phyloP scores from a whole-genome alignment of 805 yeast genomes.

The Diddensiella caesifluorescens region DNA sequence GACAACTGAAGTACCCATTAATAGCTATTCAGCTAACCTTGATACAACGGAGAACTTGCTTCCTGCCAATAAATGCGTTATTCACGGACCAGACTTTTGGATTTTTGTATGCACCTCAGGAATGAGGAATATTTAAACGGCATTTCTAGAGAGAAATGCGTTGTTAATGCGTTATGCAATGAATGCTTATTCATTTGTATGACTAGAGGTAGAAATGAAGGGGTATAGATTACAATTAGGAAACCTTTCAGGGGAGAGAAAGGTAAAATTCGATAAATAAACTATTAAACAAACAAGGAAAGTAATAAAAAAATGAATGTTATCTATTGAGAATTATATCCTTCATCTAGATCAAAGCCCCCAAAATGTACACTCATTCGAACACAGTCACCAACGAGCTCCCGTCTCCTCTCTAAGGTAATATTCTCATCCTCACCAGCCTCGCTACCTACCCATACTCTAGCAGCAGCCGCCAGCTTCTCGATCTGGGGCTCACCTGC shows the following conservation, averaged over 20 bases:
- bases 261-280: background rate
- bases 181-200: no score
- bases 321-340: conserved; percentile 16
- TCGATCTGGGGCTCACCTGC: conserved; percentile 21
- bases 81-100: no score
- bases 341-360: conserved; percentile 30
- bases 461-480: conserved; percentile 22
- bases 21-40: no score
- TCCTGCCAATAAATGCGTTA: no score
- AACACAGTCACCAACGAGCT: conserved; percentile 31
- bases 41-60: no score
- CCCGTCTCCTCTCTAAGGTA: conserved; percentile 25
- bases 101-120: no score
- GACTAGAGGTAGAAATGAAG: no score
- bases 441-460: conserved; percentile 35
- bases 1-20: no score
- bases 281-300: background rate
- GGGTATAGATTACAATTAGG: no score
- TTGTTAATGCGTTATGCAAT: no score
- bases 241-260: background rate
- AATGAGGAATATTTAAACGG: no score
- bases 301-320: background rate
- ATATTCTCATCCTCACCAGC: conserved; percentile 28
- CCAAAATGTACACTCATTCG: conserved; percentile 29
- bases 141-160: no score